Evolutionary conservation across 1,139 yeast genomes (phyloP).

Genomic region (Hansenula anomala): DNA sequence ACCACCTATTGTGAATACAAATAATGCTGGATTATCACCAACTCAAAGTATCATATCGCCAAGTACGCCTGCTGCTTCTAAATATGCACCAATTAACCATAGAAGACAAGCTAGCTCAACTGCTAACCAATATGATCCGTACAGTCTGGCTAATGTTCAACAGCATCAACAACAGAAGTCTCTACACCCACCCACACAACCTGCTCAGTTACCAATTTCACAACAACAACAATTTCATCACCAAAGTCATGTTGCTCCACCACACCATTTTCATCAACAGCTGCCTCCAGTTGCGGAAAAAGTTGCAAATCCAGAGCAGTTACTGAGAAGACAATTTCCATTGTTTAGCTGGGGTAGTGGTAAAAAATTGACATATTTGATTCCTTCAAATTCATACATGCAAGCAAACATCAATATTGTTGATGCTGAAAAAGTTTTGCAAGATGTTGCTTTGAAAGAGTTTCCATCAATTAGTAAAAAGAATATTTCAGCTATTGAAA

Average conservation of each 20-base stretch:
- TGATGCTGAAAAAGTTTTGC: constrained; percentile 28
- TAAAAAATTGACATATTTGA: constrained; percentile 37
- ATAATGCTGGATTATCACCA: background rate
- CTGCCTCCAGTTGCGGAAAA: background rate
- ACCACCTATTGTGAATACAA: background rate
- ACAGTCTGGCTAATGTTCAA: constrained; percentile 15
- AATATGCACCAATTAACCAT: constrained; percentile 34
- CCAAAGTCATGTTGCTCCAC: constrained; percentile 4
- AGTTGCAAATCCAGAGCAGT: constrained; percentile 21
- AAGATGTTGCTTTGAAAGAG: constrained; percentile 24
- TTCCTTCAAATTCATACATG: constrained; percentile 32
- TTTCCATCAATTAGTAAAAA: constrained; percentile 26
- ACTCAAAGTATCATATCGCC: constrained; percentile 18
- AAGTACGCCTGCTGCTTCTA: constrained; percentile 25
- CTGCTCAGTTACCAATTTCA: background rate
- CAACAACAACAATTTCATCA: background rate
- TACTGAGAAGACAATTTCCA: constrained; percentile 61
- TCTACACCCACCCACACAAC: constrained; percentile 2
- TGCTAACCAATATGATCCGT: constrained; percentile 21
- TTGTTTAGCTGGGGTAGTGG: constrained; percentile 66
- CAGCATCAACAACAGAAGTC: constrained; percentile 10
- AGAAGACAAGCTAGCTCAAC: constrained; percentile 26
- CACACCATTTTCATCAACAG: background rate
- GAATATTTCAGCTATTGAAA: constrained; percentile 11
- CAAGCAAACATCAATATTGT: constrained; percentile 28